These are phyloP conservation scores for Hamamelis virginiana DNA, from an alignment of 164 flowering plant species.

Conservation along the genomic window DNA sequence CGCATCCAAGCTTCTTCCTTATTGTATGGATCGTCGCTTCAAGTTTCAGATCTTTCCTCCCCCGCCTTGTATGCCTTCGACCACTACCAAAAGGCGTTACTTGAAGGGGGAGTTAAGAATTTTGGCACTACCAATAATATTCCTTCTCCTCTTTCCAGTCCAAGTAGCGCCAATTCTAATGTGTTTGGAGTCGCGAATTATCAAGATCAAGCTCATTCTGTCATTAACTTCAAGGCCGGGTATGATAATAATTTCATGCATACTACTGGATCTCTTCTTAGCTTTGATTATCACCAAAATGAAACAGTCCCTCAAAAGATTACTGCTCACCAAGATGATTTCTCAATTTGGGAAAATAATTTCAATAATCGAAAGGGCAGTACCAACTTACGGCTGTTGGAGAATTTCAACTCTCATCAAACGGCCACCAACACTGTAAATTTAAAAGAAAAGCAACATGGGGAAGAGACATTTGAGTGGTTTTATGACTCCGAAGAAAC, in stretches of 20 bases:
- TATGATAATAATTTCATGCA: conserved; percentile 22
- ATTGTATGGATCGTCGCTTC: conserved; percentile 17
- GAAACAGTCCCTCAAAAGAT: conserved; percentile 15
- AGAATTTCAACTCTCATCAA: conserved; percentile 34
- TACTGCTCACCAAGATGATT: conserved; percentile 21
- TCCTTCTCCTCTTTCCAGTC: conserved; percentile 39
- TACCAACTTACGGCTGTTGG: conserved; percentile 19
- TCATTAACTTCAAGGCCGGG: conserved; percentile 44
- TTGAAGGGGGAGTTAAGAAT: conserved; percentile 30
- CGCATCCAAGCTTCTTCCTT: conserved; percentile 22
- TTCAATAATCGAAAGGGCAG: conserved; percentile 16
- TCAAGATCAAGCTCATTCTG: conserved; percentile 30
- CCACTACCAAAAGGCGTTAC: conserved; percentile 5
- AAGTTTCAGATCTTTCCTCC: conserved; percentile 20
- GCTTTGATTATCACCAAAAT: conserved; percentile 49
- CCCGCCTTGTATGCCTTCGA: conserved; percentile 10
- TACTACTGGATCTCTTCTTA: conserved; percentile 45
- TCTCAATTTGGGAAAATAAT: conserved; percentile 39
- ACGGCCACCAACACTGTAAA: conserved; percentile 25
- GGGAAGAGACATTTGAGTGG: conserved; percentile 40
- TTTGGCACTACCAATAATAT: conserved; percentile 13
- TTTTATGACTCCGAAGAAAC: conserved; percentile 35
- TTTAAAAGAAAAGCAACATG: conserved; percentile 20
- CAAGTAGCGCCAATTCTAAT: conserved; percentile 26
- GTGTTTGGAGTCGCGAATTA: conserved; percentile 15